Base-by-base conservation (phyloP, 2,329 filamentous ascomycete genomes). In the Monilinia aucupariae region DNA sequence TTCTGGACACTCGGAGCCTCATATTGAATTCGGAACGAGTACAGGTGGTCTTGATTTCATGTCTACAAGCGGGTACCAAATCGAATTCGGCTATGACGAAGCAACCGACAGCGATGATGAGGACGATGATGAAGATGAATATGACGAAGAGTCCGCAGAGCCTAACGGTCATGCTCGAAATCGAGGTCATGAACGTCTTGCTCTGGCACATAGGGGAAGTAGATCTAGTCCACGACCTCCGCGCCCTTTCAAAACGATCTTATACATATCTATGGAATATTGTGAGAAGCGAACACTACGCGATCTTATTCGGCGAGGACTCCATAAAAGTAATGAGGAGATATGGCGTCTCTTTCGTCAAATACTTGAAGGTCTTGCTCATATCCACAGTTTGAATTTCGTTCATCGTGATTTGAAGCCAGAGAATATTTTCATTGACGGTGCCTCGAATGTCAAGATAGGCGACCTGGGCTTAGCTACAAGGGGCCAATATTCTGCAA, bases 181-280 rank as follows among this genome's bases (percentile, higher is more conserved):
- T 37, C 53, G 55, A 50, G 62, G 55, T 10, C 64, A 68, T 55
- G 64, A 64, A 53, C 60, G 50, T 12, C 66, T 60, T 54, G 61
- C 66, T 53, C 59, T 72, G 30, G 69, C 66, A 52, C 45, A 69
- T 30, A 71, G 66, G 37, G 67, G 71, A 61, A 71, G 64, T 27
- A 72, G 69, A 59, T 73, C 71, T 30, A 66, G 67, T 56, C 70
- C 69, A 37, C 70, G 68, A 61, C 77, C 78, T 25, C 79, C 82
- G 62, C 79, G 82, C 50, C 77, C 84, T 4, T 82, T 84, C 65
- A 84, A 84, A 59, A 92, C 89, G 0, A 87, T 92, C 8, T 81
- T 99, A 49, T 99, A 97, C 74, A 97, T 99, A 62, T 94, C 96
- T 65, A 99, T 99, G 94, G 94, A 99, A 74, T 96, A 97, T 69